Evolutionary conservation across 2,329 filamentous ascomycete genomes (phyloP).

Genomic region (Lasiodiplodia citricola): DNA sequence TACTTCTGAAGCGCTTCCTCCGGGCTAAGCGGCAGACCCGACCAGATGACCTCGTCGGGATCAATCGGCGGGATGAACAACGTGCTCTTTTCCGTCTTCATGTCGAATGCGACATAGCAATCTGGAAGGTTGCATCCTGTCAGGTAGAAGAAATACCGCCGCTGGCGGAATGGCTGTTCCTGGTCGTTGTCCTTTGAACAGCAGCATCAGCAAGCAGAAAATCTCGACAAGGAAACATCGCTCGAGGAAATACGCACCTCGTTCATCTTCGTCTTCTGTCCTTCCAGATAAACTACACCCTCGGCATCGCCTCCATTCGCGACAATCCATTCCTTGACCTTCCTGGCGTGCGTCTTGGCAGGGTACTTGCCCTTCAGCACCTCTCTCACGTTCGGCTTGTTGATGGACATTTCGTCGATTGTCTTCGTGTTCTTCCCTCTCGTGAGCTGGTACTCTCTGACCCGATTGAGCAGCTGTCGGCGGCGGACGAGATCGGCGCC

Average conservation of each 20-base stretch:
- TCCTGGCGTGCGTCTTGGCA: constrained; percentile 82
- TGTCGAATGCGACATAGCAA: constrained; percentile 80
- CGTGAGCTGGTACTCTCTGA: constrained; percentile 15
- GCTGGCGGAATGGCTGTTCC: constrained; percentile 74
- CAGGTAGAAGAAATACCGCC: constrained; percentile 93
- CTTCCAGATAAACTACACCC: constrained; percentile 87
- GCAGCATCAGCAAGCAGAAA: not conserved
- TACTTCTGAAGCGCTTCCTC: constrained; percentile 76
- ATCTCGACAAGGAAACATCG: not conserved
- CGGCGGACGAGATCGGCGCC: constrained; percentile 16
- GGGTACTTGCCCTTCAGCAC: constrained; percentile 69
- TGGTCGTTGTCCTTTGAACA: constrained; percentile 74
- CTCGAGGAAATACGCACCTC: constrained; percentile 53
- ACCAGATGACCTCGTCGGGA: constrained; percentile 91
- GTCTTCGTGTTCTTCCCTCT: not conserved
- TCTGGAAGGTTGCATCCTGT: constrained; percentile 85
- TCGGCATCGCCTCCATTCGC: constrained; percentile 65
- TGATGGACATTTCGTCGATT: constrained; percentile 21
- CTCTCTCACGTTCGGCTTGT: constrained; percentile 24
- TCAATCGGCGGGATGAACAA: constrained; percentile 92
- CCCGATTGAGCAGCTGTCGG: constrained; percentile 9
- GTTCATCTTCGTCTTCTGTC: constrained; percentile 76
- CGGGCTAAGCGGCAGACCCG: constrained; percentile 78
- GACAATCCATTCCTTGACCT: constrained; percentile 80
- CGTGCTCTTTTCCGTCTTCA: constrained; percentile 72